Evolutionary conservation across 1,139 yeast species (phyloP).

Genomic region (Scheffersomyces segobiensis): DNA sequence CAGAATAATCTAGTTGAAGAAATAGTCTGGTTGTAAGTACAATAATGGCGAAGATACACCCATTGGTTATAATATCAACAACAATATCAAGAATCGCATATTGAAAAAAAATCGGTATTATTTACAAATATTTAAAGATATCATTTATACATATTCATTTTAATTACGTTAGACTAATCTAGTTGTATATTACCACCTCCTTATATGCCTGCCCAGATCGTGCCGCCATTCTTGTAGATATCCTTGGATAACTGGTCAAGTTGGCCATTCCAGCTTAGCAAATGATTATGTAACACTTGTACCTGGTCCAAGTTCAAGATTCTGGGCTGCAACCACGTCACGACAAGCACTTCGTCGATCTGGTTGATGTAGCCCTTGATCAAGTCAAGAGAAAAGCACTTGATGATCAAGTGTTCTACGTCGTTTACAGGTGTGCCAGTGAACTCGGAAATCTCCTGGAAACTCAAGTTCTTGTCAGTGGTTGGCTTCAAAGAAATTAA

Average conservation of each 20-base stretch:
- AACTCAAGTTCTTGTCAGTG: slow-evolving; percentile 70
- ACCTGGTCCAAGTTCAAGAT: slow-evolving; percentile 83
- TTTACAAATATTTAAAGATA: background rate
- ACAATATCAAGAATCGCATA: too few species aligned
- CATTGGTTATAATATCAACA: too few species aligned
- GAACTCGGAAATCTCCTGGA: slow-evolving; percentile 66
- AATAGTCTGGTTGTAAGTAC: too few species aligned
- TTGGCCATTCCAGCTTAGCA: slow-evolving; percentile 74
- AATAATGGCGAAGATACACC: too few species aligned
- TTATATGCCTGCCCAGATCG: slow-evolving; percentile 40
- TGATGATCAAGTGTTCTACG: slow-evolving; percentile 89
- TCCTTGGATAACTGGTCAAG: slow-evolving; percentile 64
- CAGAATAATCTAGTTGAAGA: background rate
- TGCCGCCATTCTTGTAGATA: slow-evolving; percentile 38
- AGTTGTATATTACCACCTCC: background rate
- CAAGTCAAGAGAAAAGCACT: slow-evolving; percentile 81
- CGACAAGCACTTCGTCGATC: slow-evolving; percentile 71
- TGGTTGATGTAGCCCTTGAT: slow-evolving; percentile 89
- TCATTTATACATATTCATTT: background rate
- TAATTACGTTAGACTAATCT: background rate
- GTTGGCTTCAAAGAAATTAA: slow-evolving; percentile 78
- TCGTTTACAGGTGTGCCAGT: slow-evolving; percentile 72
- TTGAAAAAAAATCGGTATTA: too few species aligned
- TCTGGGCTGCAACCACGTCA: slow-evolving; percentile 95
- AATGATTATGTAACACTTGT: slow-evolving; percentile 68